Base-by-base conservation (phyloP, 495 filamentous ascomycete species). In the Pyrenula aspistea region DNA sequence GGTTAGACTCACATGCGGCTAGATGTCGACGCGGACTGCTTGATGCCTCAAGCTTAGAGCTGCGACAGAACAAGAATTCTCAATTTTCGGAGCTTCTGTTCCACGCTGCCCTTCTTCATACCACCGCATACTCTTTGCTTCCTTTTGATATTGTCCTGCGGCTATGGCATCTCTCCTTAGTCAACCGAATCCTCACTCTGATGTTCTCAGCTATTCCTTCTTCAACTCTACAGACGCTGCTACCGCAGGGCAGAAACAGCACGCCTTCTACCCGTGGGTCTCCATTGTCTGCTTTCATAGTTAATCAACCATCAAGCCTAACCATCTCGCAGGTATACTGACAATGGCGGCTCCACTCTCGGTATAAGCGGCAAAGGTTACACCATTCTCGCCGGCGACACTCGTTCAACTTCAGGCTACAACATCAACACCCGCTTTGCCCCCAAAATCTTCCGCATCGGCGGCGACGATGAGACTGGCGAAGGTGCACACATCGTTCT, bases 371-470 rank as follows among this genome's bases (percentile, higher is more conserved):
- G 93, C 62, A 83, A 84, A 66, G 86, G 93, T 73, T 98, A 97
- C 77, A 78, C 90, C 56, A 91, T 98, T 71, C 79, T 98, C 67
- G 93, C 93, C 50, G 93, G 93, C 69, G 93, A 98, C 73, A 98
- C 93, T 57, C 88, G 93, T 62, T 86, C 87, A 57, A 95, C 92
- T 50, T 83, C 85, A 48, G 93, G 93, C 67, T 98, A 97, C 83
- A 97, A 87, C 78, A 98, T 98, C 82, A 95, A 97, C 77, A 89
- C 91, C 24, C 87, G 93, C 54, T 90, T 86, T 74, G 80, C 86
- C 36, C 92, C 91, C 31, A 98, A 98, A 71, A 86, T 98, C 47
- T 97, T 94, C 82, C 89, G 86, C 73, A 95, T 98, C 63, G 93
- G 94, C 36, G 89, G 88, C 54, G 87, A 90, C 55, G 89, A 86